Evolutionary conservation across 768 basidiomycete species (phyloP), one percentile per base, ranked within the genome.

Genomic region (Terana coerulea): DNA sequence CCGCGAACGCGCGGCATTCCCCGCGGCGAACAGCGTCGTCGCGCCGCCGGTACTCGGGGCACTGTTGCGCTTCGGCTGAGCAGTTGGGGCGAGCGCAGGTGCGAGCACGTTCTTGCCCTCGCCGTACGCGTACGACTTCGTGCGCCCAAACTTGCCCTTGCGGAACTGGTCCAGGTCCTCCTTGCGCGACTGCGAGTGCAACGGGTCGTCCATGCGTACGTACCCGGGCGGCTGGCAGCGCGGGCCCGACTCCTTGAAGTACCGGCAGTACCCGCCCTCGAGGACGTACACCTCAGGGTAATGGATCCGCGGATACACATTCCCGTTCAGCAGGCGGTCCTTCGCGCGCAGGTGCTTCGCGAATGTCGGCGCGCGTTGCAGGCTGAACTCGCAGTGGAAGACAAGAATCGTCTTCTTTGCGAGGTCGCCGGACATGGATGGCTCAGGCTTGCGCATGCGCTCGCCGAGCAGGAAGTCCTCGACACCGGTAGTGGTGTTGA

Each of bases 381-480:
- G 86, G 57, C 91, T 94, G 64, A 98, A 98, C 70, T 99, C 97
- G 73, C 97, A 99, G 64, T 99, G 97, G 76, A 99, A 98, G 40
- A 99, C 78, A 35, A 98, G 70, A 28, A 98, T 72, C 1, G 88
- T 93, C 72, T 95, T 95, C 68, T 77, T 79, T 12, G 72, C 71
- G 0, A 67, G 49, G 58, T 94, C 88, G 19, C 91, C 88, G 66
- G 91, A 94, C 34, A 80, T 74, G 29, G 84, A 85, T 4, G 87
- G 80, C 51, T 67, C 73, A 9, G 88, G 87, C 66, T 77, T 84
- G 50, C 68, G 71, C 55, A 74, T 64, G 53, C 67, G 73, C 21
- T 69, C 62, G 3, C 84, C 76, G 35, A 98, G 81, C 33, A 98
- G 71, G 44, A 90, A 77, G 46, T 89, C 84, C 65, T 97, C 93